Base-by-base conservation (phyloP, 768 basidiomycete genomes). In the Kwoniella heveanensis region DNA sequence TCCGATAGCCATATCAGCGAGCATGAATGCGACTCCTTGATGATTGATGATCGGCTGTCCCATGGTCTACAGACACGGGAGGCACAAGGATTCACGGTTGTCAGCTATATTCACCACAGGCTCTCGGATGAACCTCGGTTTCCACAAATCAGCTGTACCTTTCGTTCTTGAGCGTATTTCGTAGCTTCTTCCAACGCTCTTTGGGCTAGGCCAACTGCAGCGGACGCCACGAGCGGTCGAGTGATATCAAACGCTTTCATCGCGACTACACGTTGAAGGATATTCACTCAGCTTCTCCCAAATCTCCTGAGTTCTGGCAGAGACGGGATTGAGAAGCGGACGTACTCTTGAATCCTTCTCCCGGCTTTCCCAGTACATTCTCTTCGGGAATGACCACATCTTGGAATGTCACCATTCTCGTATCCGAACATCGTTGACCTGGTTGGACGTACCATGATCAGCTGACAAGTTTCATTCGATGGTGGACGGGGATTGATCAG, bases 191-290 rank as follows among this genome's bases (percentile, higher is more conserved):
- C 77, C 25, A 82, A 61, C 1, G 80, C 79, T 26, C 81, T 55
- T 62, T 82, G 80, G 2, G 81, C 76, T 6, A 82, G 60, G 1
- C 81, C 81, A 8, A 79, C 77, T 1, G 81, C 81, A 2, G 80
- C 81, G 0, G 80, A 69, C 0, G 80, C 80, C 44, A 82, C 79
- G 21, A 82, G 68, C 1, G 81, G 81, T 13, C 81, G 73, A 15
- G 81, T 82, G 58, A 81, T 80, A 55, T 82, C 81, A 58, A 82
- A 82, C 0, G 81, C 81, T 53, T 76, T 76, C 80, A 80, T 79
- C 1, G 72, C 66, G 67, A 77, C 76, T 78, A 49, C 2, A 19
- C 4, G 4, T 48, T 49, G 27, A 25, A 15, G 13, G 27, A n/a
- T 62, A n/a, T 56, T 22, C 44, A 39, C 46, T n/a, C 32, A 36